Conservation (phyloP, 2,329 filamentous ascomycete species). For the Polytolypa hystricis region DNA sequence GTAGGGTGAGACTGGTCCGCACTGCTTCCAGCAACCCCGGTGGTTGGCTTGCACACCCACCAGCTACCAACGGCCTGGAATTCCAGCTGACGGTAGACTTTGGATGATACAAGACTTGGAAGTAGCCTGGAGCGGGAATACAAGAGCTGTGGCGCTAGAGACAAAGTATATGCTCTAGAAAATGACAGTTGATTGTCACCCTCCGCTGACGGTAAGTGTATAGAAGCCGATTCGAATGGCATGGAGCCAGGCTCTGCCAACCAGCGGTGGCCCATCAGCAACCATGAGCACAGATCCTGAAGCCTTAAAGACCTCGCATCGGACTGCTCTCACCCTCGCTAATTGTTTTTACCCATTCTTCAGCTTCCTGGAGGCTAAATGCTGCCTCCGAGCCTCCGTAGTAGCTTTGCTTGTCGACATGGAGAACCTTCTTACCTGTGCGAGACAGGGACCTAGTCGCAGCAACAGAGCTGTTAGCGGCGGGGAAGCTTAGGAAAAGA, state of each 20-base stretch:
- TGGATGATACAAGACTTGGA: constrained; percentile 73
- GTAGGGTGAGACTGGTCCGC: constrained; percentile 14
- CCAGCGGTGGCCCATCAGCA: constrained; percentile 6
- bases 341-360: constrained; percentile 55
- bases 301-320: background rate
- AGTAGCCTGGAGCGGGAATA: constrained; percentile 73
- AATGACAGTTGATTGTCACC: constrained; percentile 23
- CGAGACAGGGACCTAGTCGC: constrained; percentile 73
- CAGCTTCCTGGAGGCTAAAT: constrained; percentile 69
- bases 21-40: too few species aligned
- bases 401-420: constrained; percentile 76
- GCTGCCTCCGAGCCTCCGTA: constrained; percentile 83
- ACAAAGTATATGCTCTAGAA: constrained; percentile 68
- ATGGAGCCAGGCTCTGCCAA: constrained; percentile 23
- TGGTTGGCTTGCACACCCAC: constrained; percentile 58
- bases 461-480: constrained; percentile 46
- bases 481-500: constrained; percentile 40
- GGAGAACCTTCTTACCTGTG: constrained; percentile 81
- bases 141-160: constrained; percentile 75
- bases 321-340: constrained; percentile 24
- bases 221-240: constrained; percentile 30
- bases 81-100: constrained; percentile 78
- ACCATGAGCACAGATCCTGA: constrained; percentile 16
- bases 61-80: constrained; percentile 89
- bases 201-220: constrained; percentile 17